phyloP scores from a whole-genome alignment of 169 alveolate genomes.

The Cryptosporidium meleagridis region DNA sequence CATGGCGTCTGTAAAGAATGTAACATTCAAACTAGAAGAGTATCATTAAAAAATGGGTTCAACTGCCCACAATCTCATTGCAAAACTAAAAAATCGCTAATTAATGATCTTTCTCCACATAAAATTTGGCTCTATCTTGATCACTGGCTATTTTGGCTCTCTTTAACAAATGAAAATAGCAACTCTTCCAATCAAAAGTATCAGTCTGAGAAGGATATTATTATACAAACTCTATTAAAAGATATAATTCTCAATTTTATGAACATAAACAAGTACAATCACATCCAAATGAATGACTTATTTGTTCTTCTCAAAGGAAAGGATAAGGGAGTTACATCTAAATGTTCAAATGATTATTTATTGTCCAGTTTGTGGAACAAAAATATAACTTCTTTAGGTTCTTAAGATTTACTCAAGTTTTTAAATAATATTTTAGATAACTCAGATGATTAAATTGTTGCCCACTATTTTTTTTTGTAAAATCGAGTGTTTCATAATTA shows the following conservation, averaged over 20 bases:
- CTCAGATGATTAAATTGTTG: not conserved
- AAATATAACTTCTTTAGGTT: not conserved
- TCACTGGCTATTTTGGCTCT: conserved; percentile 69
- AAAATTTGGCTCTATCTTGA: conserved; percentile 62
- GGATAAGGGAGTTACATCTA: not conserved
- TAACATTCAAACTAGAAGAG: conserved; percentile 76
- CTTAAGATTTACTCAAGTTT: not conserved
- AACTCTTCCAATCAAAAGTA: not conserved
- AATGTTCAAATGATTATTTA: not conserved
- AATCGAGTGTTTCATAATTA: not conserved
- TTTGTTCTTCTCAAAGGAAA: conserved; percentile 7
- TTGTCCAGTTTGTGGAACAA: conserved; percentile 15
- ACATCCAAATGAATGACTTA: conserved; percentile 35
- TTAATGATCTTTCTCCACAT: conserved; percentile 47
- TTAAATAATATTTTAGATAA: not conserved
- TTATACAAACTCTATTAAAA: not conserved
- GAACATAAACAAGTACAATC: conserved; percentile 60
- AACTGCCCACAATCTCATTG: conserved; percentile 79
- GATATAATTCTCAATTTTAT: conserved; percentile 36
- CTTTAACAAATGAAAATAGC: not conserved
- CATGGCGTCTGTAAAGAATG: conserved; percentile 60
- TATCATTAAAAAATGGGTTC: conserved; percentile 65
- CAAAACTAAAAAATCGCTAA: conserved; percentile 51
- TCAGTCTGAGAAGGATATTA: not conserved
- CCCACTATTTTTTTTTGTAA: not conserved